Evolutionary conservation across 1,284 basidiomycete species (phyloP), one percentile per base, ranked within the genome.

Genomic region (Mycena citricolor): DNA sequence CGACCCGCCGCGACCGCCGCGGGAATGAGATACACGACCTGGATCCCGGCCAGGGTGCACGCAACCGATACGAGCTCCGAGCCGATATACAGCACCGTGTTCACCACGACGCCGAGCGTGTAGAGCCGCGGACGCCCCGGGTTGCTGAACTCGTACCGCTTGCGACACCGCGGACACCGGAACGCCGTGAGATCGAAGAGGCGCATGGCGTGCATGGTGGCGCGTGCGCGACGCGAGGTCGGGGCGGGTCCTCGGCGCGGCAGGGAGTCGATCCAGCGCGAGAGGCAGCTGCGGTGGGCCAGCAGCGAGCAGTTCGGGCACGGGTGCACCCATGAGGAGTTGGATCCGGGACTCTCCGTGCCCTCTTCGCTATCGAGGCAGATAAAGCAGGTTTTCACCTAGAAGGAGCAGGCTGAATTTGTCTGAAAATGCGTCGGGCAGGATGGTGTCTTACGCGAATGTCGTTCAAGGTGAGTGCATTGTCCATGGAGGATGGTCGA

Each of bases 301-400:
- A 52, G 8, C 1, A 45, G 39, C 10, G 46, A 31, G 39, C 50
- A 52, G 4, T 44, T 37, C 2, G 50, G 46, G 28, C 50, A 52
- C 10, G 50, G 50, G 38, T 52, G 50, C 8, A 45, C 36, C 50
- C 50, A 52, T 22, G 22, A 10, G 25, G 16, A 17, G 32, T 43
- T 10, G 24, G 19, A 23, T 14, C 2, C 19, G 29, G 23, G 38
- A 33, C 11, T 47, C 28, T 35, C 38, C 13, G 30, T 29, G 26
- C 28, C 42, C 42, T 6, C 21, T 32, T 49, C 47, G 22, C 42
- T 39, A 21, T 49, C 42, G 22, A 49, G 25, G 17, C 47, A 52
- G n/a, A 52, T 52, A 24, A 52, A 52, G 36, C 50, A 52, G 25
- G 38, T 28, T 33, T 48, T 48, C 3, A 52, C 41, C 50, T 52